These are phyloP conservation scores for Staphylotrichum tortipilum DNA, from an alignment of 495 filamentous ascomycete species.

Conservation along the genomic window DNA sequence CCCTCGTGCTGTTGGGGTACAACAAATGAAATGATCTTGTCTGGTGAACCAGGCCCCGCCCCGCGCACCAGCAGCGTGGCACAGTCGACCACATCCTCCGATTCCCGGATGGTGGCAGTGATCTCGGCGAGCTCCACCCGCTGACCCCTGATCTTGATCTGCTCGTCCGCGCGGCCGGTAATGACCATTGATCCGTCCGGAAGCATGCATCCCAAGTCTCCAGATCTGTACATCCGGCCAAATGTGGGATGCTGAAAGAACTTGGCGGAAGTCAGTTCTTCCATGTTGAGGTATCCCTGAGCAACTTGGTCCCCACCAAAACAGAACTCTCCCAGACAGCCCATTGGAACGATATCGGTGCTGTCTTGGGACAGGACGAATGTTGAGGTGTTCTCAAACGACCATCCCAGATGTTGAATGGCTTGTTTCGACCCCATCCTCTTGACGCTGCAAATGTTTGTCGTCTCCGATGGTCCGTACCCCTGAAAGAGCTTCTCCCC, in stretches of 20 bases:
- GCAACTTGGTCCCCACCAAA: slow-evolving; percentile 77
- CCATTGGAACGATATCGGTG: slow-evolving; percentile 46
- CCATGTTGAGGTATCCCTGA: slow-evolving; percentile 58
- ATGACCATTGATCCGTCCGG: slow-evolving; percentile 62
- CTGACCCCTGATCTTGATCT: slow-evolving; percentile 76
- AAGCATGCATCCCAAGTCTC: slow-evolving; percentile 64
- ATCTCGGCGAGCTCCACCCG: slow-evolving; percentile 75
- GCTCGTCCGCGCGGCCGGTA: slow-evolving; percentile 65
- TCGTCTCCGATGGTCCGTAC: slow-evolving; percentile 65
- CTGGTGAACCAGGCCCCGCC: slow-evolving; percentile 10
- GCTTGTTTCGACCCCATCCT: slow-evolving; percentile 45
- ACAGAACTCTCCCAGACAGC: slow-evolving; percentile 69
- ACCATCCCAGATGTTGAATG: slow-evolving; percentile 48
- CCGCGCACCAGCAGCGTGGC: slow-evolving; percentile 41
- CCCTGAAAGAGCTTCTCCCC: slow-evolving; percentile 59
- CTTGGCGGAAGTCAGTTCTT: slow-evolving; percentile 45
- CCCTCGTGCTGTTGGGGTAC: slow-evolving; percentile 29
- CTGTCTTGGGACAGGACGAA: slow-evolving; percentile 48
- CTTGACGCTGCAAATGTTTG: slow-evolving; percentile 64
- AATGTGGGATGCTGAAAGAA: slow-evolving; percentile 57
- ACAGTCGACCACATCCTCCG: slow-evolving; percentile 40
- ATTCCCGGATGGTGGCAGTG: slow-evolving; percentile 43
- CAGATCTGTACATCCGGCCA: slow-evolving; percentile 63
- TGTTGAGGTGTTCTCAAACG: slow-evolving; percentile 61
- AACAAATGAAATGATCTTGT: slow-evolving; percentile 52